phyloP scores from a whole-genome alignment of 108 stramenopile species.

The Nitzschia sp. region DNA sequence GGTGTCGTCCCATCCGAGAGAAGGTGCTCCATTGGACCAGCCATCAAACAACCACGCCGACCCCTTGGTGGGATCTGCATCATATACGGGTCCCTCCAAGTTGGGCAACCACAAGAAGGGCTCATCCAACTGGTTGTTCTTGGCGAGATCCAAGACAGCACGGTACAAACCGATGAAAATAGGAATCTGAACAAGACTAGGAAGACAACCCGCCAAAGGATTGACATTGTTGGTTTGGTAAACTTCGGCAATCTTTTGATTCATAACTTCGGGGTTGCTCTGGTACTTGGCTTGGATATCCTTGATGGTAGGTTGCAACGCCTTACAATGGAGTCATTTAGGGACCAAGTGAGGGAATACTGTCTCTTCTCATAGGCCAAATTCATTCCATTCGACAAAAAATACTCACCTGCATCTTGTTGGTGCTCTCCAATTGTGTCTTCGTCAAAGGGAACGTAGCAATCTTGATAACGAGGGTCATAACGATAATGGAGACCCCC shows the following conservation, averaged over 20 bases:
- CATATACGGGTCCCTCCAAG: slow-evolving; percentile 95
- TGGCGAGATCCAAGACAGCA: slow-evolving; percentile 88
- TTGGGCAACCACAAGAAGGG: slow-evolving; percentile 95
- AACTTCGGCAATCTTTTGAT: slow-evolving; percentile 93
- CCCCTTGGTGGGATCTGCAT: slow-evolving; percentile 90
- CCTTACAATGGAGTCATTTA: slow-evolving; percentile 30
- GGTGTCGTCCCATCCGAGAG: slow-evolving; percentile 94
- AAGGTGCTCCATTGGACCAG: slow-evolving; percentile 81
- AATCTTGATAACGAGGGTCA: slow-evolving; percentile 91
- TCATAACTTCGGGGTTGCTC: slow-evolving; percentile 90
- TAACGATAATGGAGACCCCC: slow-evolving; percentile 90
- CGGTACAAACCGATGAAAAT: slow-evolving; percentile 97
- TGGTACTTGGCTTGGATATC: slow-evolving; percentile 93
- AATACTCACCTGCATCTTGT: slow-evolving; percentile 94
- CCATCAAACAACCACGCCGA: slow-evolving; percentile 85
- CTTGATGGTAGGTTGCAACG: slow-evolving; percentile 89
- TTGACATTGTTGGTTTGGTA: slow-evolving; percentile 93
- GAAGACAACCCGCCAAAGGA: slow-evolving; percentile 94
- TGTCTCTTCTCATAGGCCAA: neutral
- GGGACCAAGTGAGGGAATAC: neutral
- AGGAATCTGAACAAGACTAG: slow-evolving; percentile 92
- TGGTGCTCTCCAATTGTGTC: slow-evolving; percentile 89
- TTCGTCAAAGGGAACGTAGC: slow-evolving; percentile 92
- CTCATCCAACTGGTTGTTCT: slow-evolving; percentile 89
- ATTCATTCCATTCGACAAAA: neutral